Evolutionary conservation across 768 basidiomycete genomes (phyloP).

Genomic region (Austroboletus eburneus): DNA sequence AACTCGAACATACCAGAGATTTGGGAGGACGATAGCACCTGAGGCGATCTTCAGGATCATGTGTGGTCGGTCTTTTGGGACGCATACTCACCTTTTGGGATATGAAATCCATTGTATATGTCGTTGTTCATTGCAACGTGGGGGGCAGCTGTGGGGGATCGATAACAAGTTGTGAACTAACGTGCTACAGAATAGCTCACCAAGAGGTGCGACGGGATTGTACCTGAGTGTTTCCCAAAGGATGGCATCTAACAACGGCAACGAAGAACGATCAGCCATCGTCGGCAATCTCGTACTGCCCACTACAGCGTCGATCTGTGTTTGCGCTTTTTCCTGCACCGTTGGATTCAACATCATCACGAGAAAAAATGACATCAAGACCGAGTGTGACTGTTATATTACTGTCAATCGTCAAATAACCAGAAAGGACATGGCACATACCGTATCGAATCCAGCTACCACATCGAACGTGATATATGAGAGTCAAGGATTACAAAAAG

Average conservation of each 20-base stretch:
- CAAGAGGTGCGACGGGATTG: conserved; percentile 1
- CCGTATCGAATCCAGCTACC: conserved; percentile 2
- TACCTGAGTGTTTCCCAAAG: conserved; percentile 26
- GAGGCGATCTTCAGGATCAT: no score
- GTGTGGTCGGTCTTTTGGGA: no score
- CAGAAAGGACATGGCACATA: not conserved
- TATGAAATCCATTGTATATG: conserved; percentile 28
- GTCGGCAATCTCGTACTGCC: conserved; percentile 11
- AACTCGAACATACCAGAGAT: conserved; percentile 23
- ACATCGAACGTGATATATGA: no score
- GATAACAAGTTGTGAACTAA: not conserved
- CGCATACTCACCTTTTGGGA: no score
- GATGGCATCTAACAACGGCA: conserved; percentile 37
- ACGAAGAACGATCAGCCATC: conserved; percentile 8
- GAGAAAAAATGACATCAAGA: conserved; percentile 2
- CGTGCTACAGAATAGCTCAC: not conserved
- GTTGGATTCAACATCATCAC: conserved; percentile 6
- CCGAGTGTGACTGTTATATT: not conserved
- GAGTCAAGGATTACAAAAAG: not conserved
- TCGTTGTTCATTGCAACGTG: conserved; percentile 7
- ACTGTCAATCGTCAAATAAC: not conserved
- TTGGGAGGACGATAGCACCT: conserved; percentile 21
- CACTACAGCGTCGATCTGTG: conserved; percentile 12
- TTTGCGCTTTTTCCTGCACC: conserved; percentile 6
- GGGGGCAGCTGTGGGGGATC: conserved; percentile 5